Evolutionary conservation across 257 asterid species (phyloP).

Genomic region (Echites panduratus): DNA sequence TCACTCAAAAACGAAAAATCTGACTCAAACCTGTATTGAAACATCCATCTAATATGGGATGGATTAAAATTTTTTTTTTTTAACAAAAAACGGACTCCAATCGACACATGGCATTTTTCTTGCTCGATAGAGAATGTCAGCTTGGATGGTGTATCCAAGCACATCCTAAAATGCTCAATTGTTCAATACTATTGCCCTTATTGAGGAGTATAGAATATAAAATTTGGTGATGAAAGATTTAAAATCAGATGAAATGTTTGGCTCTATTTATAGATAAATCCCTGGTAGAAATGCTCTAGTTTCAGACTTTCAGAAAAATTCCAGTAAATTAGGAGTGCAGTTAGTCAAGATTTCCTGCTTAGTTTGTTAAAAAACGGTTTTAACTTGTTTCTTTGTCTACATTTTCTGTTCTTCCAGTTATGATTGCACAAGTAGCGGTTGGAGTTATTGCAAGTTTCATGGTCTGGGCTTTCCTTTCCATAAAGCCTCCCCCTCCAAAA

Average conservation of each 20-base stretch:
- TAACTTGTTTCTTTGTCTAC: not conserved
- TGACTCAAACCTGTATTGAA: too few species aligned
- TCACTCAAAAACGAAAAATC: too few species aligned
- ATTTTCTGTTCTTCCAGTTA: slow-evolving; percentile 9
- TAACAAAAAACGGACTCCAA: too few species aligned
- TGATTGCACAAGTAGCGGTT: slow-evolving; percentile 7
- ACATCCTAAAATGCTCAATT: too few species aligned
- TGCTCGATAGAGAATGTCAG: too few species aligned
- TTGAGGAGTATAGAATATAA: not conserved
- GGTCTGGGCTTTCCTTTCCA: slow-evolving; percentile 11
- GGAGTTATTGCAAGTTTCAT: slow-evolving; percentile 1
- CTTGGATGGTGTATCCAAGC: too few species aligned
- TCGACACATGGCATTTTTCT: too few species aligned
- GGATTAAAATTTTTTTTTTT: too few species aligned
- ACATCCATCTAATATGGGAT: too few species aligned
- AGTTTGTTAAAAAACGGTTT: not conserved
- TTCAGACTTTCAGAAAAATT: not conserved
- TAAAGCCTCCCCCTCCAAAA: slow-evolving; percentile 16
- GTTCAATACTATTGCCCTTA: not conserved
- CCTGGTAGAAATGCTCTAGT: not conserved
- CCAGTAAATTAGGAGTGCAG: not conserved
- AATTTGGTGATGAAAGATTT: not conserved
- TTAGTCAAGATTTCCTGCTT: not conserved
- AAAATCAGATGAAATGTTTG: not conserved
- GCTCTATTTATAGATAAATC: not conserved